Percentiles rank a stretch among this genome's conserved stretches.
Conservation (phyloP, 202 grass and related monocot species). For the Digitaria exilis region DNA sequence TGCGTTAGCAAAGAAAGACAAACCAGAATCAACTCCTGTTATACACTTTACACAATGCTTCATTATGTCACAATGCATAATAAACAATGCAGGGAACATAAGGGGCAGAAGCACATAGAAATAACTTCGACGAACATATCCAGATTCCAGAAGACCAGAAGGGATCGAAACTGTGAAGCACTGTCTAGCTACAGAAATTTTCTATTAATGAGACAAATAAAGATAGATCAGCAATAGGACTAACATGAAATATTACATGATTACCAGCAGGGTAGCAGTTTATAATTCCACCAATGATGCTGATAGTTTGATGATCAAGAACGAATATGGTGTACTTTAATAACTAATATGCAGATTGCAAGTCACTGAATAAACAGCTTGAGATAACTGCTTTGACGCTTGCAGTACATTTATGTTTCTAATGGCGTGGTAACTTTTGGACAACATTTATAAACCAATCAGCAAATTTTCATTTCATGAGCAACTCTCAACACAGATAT, state of each 20-base stretch:
- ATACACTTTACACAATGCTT: conserved; percentile 5
- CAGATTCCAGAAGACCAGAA: background rate
- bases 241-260: background rate
- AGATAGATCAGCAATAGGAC: background rate
- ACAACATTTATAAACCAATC: background rate
- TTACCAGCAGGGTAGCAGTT: background rate
- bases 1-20: background rate
- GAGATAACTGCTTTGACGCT: background rate
- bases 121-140: background rate
- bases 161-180: background rate
- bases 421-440: background rate
- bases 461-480: background rate
- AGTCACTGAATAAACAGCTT: background rate
- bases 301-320: background rate
- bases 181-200: background rate
- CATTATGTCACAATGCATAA: conserved; percentile 20
- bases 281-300: conserved; percentile 16
- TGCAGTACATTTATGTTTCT: background rate
- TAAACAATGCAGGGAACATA: background rate
- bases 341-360: background rate
- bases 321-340: background rate
- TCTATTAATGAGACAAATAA: conserved; percentile 8
- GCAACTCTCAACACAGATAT: background rate
- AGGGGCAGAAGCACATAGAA: background rate
- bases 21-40: background rate